Evolutionary conservation across 73 alveolate genomes (phyloP).

Genomic region (Halteria grandinella): DNA sequence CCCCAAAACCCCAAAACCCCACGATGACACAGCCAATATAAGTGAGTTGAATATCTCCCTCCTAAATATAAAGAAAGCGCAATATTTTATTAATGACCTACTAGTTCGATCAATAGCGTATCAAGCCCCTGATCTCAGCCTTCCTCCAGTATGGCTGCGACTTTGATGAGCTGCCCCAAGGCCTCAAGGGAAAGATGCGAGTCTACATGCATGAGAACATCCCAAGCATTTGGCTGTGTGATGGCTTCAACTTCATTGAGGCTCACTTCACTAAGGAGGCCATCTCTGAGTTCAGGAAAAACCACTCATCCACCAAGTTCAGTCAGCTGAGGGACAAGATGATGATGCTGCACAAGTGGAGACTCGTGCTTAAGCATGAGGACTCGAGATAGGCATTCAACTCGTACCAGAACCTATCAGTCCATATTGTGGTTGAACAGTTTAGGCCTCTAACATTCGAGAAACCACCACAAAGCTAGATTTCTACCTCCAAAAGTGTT

Average conservation of each 20-base stretch:
- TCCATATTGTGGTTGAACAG: constrained; percentile 9
- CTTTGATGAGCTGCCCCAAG: constrained; percentile 28
- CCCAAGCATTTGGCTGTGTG: constrained; percentile 16
- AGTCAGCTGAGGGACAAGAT: constrained; percentile 2
- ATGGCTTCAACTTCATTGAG: constrained; percentile 35
- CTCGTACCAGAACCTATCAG: constrained; percentile 11
- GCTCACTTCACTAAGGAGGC: constrained; percentile 50
- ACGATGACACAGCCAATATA: too few relatives aligned
- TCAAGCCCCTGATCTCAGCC: constrained; percentile 25
- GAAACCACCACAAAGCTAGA: constrained; percentile 16
- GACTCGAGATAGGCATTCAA: constrained; percentile 28
- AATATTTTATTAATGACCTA: too few relatives aligned
- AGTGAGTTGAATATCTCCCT: too few relatives aligned
- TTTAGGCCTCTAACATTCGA: constrained; percentile 35
- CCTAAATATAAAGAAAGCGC: too few relatives aligned
- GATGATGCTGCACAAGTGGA: constrained; percentile 25
- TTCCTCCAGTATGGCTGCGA: constrained; percentile 14
- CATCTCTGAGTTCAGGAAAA: constrained; percentile 34
- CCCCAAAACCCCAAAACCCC: too few relatives aligned
- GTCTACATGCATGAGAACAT: constrained; percentile 17
- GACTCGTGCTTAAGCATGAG: constrained; percentile 10
- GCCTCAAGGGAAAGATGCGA: constrained; percentile 1
- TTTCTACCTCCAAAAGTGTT: background rate
- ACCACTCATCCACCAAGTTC: constrained; percentile 2
- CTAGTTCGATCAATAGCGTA: constrained; percentile 6